Percentiles rank a stretch among this genome's conserved stretches.
phyloP scores from a whole-genome alignment of 2,329 filamentous ascomycete species.

The Coniochaeta prunicola region DNA sequence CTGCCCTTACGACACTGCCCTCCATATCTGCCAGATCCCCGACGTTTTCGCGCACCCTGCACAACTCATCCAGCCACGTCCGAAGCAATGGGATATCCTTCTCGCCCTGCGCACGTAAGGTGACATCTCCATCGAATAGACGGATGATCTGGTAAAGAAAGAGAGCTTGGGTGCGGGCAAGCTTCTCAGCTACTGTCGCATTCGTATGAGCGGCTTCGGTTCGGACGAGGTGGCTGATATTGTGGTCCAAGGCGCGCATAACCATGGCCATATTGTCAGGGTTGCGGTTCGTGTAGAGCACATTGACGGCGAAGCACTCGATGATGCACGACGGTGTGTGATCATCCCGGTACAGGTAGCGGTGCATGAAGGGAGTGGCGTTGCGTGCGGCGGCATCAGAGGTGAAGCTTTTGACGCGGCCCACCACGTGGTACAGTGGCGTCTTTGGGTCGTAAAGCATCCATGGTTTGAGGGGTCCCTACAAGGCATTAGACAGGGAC shows the following conservation, averaged over 20 bases:
- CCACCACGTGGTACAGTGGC: constrained; percentile 16
- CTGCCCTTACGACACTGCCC: constrained; percentile 2
- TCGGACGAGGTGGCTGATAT: constrained; percentile 14
- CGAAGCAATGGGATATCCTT: constrained; percentile 19
- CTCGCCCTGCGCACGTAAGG: constrained; percentile 23
- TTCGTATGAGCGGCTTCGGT: constrained; percentile 6
- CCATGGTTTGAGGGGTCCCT: constrained; percentile 17
- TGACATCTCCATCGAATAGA: constrained; percentile 25
- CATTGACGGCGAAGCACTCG: constrained; percentile 20
- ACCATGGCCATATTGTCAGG: constrained; percentile 18
- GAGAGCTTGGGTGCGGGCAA: constrained; percentile 16
- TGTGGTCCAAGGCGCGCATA: constrained; percentile 17
- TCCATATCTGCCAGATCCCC: constrained; percentile 9
- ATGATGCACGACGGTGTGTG: constrained; percentile 20
- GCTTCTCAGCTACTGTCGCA: constrained; percentile 15
- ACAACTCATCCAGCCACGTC: constrained; percentile 15
- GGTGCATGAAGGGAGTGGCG: constrained; percentile 21
- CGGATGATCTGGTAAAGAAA: constrained; percentile 25
- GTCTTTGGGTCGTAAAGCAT: constrained; percentile 20
- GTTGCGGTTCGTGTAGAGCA: constrained; percentile 22
- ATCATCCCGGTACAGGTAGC: constrained; percentile 17
- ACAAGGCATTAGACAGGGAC: neutral
- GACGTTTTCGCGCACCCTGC: constrained; percentile 19
- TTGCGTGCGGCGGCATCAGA: constrained; percentile 18
- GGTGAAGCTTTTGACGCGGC: constrained; percentile 17